These are phyloP conservation scores for Carex arenaria DNA, from an alignment of 202 grass and related monocot genomes.

Conservation along the genomic window DNA sequence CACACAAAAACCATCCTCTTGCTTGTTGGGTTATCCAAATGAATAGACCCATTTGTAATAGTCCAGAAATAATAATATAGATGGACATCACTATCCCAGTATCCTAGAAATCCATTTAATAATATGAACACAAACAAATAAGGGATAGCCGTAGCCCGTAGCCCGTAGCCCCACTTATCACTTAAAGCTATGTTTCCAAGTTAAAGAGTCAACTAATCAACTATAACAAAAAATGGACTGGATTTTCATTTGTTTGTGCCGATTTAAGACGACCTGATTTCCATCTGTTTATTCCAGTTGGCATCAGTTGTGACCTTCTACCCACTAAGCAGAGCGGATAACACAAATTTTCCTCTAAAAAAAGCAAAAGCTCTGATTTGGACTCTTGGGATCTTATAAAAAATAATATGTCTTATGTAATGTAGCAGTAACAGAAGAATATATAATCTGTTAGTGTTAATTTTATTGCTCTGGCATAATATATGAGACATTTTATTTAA, in stretches of 20 bases:
- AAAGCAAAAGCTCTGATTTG: not conserved
- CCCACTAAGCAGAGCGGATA: not conserved
- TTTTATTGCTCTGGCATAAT: not conserved
- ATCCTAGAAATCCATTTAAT: not conserved
- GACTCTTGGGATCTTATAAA: not conserved
- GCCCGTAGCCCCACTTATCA: not conserved
- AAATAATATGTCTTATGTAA: not conserved
- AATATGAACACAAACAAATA: not conserved
- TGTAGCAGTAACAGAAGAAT: not conserved
- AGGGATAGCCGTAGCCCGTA: not conserved
- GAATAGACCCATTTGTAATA: not conserved
- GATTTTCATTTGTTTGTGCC: not conserved
- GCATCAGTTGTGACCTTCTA: not conserved
- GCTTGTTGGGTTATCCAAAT: conserved; percentile 2
- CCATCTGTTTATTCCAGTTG: not conserved
- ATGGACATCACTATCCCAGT: not conserved
- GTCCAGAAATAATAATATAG: not conserved
- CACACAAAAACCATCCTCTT: conserved; percentile 12
- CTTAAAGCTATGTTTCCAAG: not conserved
- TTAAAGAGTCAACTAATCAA: not conserved
- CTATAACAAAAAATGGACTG: not conserved
- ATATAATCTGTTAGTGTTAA: not conserved
- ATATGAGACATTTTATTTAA: not conserved
- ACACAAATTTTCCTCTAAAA: not conserved
- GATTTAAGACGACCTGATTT: not conserved